Base-by-base conservation (phyloP, 108 stramenopile species). In the Fistulifera solaris region DNA sequence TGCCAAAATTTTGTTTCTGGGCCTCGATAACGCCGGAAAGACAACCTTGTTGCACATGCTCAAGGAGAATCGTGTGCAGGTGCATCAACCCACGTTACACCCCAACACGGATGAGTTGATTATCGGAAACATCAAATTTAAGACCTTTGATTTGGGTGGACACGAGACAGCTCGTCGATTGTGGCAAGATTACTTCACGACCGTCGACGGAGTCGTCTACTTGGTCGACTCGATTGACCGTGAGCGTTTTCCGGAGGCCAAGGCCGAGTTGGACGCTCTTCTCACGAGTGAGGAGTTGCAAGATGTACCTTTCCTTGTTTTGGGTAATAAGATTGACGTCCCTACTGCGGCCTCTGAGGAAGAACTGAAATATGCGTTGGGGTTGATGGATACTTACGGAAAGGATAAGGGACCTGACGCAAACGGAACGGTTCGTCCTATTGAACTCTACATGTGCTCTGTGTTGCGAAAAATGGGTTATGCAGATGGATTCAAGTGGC, bases 311-410 rank as follows among this genome's bases (percentile, higher is more conserved):
- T 97, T 98, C 65, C 81, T 99, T 58, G 95, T 99, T 27, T 78
- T 99, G 45, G 99, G 99, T 57, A 99, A 99, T 75, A 99, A 99
- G 70, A 98, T 98, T 63, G 99, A 99, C 65, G 87, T 96, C 73
- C 91, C 92, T 38, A 72, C 65, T 53, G 97, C 99, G 39, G 95
- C 90, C 1, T 68, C 69, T 48, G 99, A 99, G 61, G 97, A 98
- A 58, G 96, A 99, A 65, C 79, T 99, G 31, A 92, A 97, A 59
- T 95, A 92, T 67, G 87, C 85, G 3, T 72, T 99, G 38, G 97
- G 97, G 43, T 81, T 99, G 56, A 65, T 94, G 56, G 96, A 99
- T 47, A 99, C 99, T 8, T 98, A 93, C 61, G 99, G 99, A 46
- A 99, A 98, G 73, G 99, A 97, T 48, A 87, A 81, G 47, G 88